Percentiles rank a stretch among this genome's conserved stretches.
Conservation (phyloP, 163 green algal species). For the Chlamydomonas reinhardtii region DNA sequence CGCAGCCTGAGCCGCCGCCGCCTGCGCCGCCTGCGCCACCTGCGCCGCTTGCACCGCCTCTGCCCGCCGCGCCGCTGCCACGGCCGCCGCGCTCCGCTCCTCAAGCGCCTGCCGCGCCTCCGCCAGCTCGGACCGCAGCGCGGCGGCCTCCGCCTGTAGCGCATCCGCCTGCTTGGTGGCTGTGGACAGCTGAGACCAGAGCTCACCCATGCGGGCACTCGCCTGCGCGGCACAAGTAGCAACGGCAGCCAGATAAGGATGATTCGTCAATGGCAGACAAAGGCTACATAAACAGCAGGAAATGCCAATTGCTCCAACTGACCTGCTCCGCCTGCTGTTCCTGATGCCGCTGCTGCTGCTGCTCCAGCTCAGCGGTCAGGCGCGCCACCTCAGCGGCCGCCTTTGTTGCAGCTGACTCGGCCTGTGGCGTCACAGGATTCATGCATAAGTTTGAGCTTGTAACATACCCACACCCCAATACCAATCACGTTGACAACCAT, state of each 20-base stretch:
- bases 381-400: background rate
- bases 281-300: no score
- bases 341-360: background rate
- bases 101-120: background rate
- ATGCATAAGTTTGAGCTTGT: no score
- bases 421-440: no score
- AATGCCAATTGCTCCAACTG: no score
- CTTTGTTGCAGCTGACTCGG: no score
- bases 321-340: background rate
- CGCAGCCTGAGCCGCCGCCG: background rate
- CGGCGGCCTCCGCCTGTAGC: background rate
- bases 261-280: no score
- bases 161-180: conserved; percentile 8
- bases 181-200: conserved; percentile 1
- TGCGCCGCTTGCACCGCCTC: background rate
- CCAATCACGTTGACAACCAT: no score
- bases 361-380: background rate
- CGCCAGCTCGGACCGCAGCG: conserved; percentile 11
- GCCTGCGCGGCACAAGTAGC: background rate
- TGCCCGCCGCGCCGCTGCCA: no score
- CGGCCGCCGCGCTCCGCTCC: background rate
- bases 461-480: no score
- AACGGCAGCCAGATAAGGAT: no score
- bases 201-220: background rate
- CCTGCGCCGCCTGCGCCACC: background rate